phyloP scores from a whole-genome alignment of 2,329 filamentous ascomycete genomes.

The Sclerotinia trifoliorum region DNA sequence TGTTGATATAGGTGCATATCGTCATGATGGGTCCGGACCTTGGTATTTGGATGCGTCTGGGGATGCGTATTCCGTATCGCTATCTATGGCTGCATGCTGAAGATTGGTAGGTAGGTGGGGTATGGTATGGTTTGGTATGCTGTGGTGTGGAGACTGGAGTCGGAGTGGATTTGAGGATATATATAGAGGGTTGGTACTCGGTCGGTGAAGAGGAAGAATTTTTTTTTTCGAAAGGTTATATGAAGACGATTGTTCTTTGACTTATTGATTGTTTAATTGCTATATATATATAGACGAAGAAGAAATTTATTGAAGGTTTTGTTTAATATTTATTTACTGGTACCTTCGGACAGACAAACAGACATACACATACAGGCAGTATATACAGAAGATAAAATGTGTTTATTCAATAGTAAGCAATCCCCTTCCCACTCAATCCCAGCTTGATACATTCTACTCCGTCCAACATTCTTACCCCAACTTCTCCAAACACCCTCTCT shows the following conservation, averaged over 20 bases:
- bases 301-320: background rate
- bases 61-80: background rate
- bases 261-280: background rate
- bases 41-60: background rate
- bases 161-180: constrained; percentile 16
- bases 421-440: background rate
- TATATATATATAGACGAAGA: background rate
- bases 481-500: background rate
- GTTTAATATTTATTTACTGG: background rate
- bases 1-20: constrained; percentile 18
- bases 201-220: constrained; percentile 11
- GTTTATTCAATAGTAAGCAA: constrained; percentile 8
- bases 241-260: background rate
- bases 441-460: background rate
- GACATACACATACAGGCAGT: background rate
- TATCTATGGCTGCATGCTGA: background rate
- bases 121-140: too few relatives aligned
- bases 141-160: constrained; percentile 1
- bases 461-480: background rate
- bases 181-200: constrained; percentile 15
- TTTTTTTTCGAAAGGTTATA: background rate
- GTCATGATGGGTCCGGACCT: constrained; percentile 11
- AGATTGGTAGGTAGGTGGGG: background rate
- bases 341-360: background rate
- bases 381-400: background rate